These are phyloP conservation scores for Akanthomyces uredinophilus DNA, from an alignment of 2,329 filamentous ascomycete species.

Conservation along the genomic window DNA sequence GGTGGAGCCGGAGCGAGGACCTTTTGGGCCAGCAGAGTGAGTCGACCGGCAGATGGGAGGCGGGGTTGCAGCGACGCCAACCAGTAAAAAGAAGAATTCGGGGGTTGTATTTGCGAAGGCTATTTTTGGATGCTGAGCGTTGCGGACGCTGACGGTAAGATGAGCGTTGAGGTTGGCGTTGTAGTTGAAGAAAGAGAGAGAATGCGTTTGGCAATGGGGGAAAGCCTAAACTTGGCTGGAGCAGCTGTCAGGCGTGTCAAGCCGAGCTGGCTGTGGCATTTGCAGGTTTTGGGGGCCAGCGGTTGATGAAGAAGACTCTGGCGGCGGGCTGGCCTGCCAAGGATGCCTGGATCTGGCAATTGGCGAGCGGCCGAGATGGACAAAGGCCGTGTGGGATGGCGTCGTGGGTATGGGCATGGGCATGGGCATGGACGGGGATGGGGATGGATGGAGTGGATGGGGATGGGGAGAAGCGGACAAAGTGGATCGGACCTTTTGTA, in stretches of 20 bases:
- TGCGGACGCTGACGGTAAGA: not conserved
- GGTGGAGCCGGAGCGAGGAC: slow-evolving; percentile 6
- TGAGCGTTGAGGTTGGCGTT: not conserved
- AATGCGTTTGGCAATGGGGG: not conserved
- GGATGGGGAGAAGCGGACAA: not conserved
- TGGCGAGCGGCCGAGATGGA: slow-evolving; percentile 10
- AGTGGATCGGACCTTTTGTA: slow-evolving; percentile 8
- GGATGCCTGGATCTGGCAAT: slow-evolving; percentile 11
- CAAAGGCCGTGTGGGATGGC: not conserved
- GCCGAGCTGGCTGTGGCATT: not conserved
- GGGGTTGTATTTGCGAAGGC: not conserved
- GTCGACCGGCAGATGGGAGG: slow-evolving; percentile 10
- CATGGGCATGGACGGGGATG: not conserved
- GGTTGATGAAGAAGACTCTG: not conserved
- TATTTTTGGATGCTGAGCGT: not conserved
- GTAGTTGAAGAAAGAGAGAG: not conserved
- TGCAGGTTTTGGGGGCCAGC: slow-evolving; percentile 3
- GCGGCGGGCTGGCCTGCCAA: not conserved
- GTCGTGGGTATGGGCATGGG: no score
- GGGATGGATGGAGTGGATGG: not conserved
- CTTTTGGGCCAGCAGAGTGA: slow-evolving; percentile 3
- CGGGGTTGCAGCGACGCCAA: not conserved
- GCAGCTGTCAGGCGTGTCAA: not conserved
- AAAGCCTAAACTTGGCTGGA: not conserved
- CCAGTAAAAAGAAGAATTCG: not conserved